phyloP scores from a whole-genome alignment of 768 basidiomycete genomes.

The Fomitopsis pulvina region DNA sequence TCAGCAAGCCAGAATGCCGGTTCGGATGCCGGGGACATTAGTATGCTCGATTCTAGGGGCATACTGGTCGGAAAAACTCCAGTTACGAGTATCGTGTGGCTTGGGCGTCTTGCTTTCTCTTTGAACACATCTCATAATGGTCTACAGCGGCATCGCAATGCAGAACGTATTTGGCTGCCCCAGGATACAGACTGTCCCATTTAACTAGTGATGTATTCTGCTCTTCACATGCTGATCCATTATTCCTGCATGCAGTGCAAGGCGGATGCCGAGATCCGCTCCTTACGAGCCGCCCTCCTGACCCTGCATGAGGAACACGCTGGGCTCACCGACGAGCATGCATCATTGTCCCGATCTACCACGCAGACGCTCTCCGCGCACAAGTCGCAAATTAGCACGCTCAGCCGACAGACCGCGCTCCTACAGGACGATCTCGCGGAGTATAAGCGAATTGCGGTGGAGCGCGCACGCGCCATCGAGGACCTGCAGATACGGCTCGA shows the following conservation, averaged over 20 bases:
- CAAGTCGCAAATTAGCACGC: conserved; percentile 42
- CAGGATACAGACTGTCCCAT: no score
- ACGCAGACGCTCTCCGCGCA: conserved; percentile 45
- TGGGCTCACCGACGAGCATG: conserved; percentile 54
- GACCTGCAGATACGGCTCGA: conserved; percentile 44
- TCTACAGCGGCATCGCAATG: no score
- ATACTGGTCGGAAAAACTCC: no score
- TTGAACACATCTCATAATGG: no score
- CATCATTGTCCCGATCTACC: conserved; percentile 40
- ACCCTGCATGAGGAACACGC: conserved; percentile 50
- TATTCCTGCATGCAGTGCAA: conserved; percentile 30
- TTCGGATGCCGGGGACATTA: no score
- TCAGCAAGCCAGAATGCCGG: no score
- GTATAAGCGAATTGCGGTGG: conserved; percentile 33
- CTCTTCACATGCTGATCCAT: neutral
- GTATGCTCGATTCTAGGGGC: no score
- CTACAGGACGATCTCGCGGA: conserved; percentile 44
- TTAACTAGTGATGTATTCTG: no score
- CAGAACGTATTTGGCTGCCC: no score
- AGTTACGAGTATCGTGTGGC: no score
- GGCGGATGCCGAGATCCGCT: conserved; percentile 44
- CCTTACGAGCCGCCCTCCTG: conserved; percentile 42
- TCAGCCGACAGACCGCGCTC: conserved; percentile 38
- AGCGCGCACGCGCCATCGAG: conserved; percentile 33
- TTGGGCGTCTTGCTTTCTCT: neutral